Base-by-base conservation (phyloP, 2,329 filamentous ascomycete genomes). In the Hirsutella rhossiliensis region DNA sequence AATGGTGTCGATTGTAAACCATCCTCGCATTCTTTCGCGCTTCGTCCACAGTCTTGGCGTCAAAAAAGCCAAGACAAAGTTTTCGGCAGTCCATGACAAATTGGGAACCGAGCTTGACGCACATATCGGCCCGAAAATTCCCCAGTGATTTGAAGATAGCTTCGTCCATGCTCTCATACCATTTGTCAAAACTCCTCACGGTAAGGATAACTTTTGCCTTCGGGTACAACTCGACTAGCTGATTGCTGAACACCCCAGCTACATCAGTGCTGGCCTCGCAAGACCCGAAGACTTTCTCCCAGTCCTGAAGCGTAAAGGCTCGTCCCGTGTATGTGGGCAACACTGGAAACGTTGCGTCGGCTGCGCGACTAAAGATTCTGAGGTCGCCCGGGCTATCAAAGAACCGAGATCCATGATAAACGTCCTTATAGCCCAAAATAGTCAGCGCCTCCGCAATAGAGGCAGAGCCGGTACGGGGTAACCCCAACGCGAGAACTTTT, bases 131-230 rank as follows among this genome's bases (percentile, higher is more conserved):
- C 0, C 48, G 30, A 1, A 53, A 46, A 3, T 43, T 42, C 48
- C 54, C 58, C 5, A 59, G 30, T 8, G 57, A 27, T 8, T 57
- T 45, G 17, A 58, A 31, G 11, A 62, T 38, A 28, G 47, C 44
- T 48, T 65, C 56, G 1, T 59, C 47, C 3, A 63, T 48, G 45
- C 61, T 63, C 17, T 48, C 44, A 39, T 50, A 56, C 62, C 61
- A 63, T 11, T 43, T 47, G 1, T 62, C 59, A 27, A 51, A 61
- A 32, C 61, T 54, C 3, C 61, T 53, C 5, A 56, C 47, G 3
- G 57, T 56, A 0, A 64, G 48, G 0, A 64, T 48, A 28, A 64
- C 58, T 43, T 61, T 62, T 2, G 61, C 62, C 0, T 62, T 53
- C 0, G 61, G 61, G 9, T 63, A 64, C 0, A 46, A 43, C 11